Percentiles rank a stretch among this genome's conserved stretches.
Evolutionary conservation across 306 rosid species (phyloP).

Genomic region (Quercus aquifolioides): DNA sequence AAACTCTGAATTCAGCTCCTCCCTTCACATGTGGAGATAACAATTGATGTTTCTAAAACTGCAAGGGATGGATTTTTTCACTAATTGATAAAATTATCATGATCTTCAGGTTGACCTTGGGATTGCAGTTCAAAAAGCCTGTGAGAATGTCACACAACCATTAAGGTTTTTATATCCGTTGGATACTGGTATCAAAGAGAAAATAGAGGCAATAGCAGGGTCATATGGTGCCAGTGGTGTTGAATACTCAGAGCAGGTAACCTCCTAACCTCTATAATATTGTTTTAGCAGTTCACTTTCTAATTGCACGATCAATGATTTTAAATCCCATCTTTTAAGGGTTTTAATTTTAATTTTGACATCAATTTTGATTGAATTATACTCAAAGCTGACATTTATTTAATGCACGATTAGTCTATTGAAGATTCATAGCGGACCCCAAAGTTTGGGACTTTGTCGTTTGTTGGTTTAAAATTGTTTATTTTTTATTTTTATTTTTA

Average conservation of each 20-base stretch:
- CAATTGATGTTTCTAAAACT: background rate
- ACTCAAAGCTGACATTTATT: background rate
- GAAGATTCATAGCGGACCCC: background rate
- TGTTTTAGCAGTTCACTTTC: background rate
- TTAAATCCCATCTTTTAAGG: background rate
- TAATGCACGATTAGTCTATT: background rate
- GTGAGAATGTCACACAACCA: conserved; percentile 71
- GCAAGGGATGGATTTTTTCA: conserved; percentile 2
- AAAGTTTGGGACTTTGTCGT: too few species aligned
- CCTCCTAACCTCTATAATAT: background rate
- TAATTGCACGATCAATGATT: background rate
- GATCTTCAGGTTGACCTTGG: conserved; percentile 85
- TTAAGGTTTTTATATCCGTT: conserved; percentile 83
- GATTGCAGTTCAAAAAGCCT: conserved; percentile 79
- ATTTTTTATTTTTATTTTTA: too few species aligned
- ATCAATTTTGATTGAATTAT: background rate
- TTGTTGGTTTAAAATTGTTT: too few species aligned
- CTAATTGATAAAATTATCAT: conserved; percentile 18
- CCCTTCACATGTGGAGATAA: background rate
- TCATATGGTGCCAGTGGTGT: conserved; percentile 92
- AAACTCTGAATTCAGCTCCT: background rate
- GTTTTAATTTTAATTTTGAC: background rate
- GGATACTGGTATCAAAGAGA: conserved; percentile 73
- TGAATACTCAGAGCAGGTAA: conserved; percentile 89
- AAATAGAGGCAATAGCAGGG: conserved; percentile 90